A percentile compares a stretch with the other conserved stretches of the same genome.
Conservation (phyloP, 345 rosid species). For the Acer negundo region DNA sequence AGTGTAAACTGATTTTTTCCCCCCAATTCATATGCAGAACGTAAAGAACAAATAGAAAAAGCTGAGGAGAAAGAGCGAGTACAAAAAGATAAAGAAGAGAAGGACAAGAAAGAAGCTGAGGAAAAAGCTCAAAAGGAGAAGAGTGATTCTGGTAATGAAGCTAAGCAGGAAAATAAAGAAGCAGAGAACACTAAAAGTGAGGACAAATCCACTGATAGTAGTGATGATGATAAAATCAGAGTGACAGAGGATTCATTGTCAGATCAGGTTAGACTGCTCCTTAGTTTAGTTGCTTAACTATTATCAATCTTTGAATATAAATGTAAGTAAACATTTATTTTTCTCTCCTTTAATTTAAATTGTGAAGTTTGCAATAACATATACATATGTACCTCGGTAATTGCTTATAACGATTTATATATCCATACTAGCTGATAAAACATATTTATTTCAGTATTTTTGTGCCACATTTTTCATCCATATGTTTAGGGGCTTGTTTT, state of each 20-base stretch:
- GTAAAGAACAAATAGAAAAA: constrained; percentile 83
- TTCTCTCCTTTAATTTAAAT: neutral
- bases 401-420: neutral
- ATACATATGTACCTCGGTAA: neutral
- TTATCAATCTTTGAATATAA: neutral
- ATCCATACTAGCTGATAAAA: neutral
- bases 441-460: neutral
- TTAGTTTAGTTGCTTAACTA: neutral
- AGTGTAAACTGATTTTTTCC: constrained; percentile 13
- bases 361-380: neutral
- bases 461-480: neutral
- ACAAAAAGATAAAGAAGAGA: constrained; percentile 80
- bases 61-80: constrained; percentile 75
- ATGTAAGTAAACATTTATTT: neutral
- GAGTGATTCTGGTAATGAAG: constrained; percentile 39
- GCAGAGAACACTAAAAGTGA: constrained; percentile 30
- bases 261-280: constrained; percentile 53
- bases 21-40: constrained; percentile 47
- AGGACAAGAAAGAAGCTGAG: constrained; percentile 70
- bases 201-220: constrained; percentile 34
- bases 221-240: constrained; percentile 48
- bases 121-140: constrained; percentile 47
- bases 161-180: constrained; percentile 36
- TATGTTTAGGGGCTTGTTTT: neutral
- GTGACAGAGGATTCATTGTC: constrained; percentile 48